These are phyloP conservation scores for Pyrenophora teres DNA, from an alignment of 2,329 filamentous ascomycete species.

Conservation along the genomic window DNA sequence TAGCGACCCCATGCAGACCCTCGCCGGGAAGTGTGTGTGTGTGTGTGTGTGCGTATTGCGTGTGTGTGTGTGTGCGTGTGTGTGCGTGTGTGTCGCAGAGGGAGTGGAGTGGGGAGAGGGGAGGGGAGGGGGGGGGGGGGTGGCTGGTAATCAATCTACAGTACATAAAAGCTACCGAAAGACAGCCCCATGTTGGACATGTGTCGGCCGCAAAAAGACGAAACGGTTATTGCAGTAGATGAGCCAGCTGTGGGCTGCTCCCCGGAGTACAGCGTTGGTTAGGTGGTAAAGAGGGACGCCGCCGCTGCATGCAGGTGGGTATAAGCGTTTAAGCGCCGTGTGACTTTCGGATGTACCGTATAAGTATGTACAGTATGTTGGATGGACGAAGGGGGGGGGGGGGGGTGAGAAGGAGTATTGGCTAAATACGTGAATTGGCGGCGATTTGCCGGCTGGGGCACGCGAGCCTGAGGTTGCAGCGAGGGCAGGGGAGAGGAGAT, in stretches of 20 bases:
- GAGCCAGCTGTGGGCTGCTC: constrained; percentile 13
- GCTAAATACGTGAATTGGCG: constrained; percentile 12
- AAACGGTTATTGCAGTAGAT: constrained; percentile 35
- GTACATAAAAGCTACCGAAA: constrained; percentile 3
- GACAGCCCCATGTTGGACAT: constrained; percentile 23
- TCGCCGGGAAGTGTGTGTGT: constrained; percentile 24
- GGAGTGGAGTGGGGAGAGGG: background rate
- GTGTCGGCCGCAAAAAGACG: constrained; percentile 30
- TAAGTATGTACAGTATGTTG: too few relatives aligned
- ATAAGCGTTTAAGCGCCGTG: constrained; percentile 31
- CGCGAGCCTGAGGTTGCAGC: too few relatives aligned
- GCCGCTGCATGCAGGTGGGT: constrained; percentile 27
- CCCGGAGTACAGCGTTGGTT: constrained; percentile 24
- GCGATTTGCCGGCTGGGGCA: too few relatives aligned
- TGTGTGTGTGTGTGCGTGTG: too few relatives aligned
- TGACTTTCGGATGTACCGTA: constrained; percentile 32
- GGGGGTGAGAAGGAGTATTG: constrained; percentile 10
- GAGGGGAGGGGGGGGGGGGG: background rate
- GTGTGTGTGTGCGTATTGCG: too few relatives aligned
- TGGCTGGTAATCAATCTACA: constrained; percentile 1
- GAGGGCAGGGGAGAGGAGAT: background rate
- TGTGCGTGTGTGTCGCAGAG: constrained; percentile 23
- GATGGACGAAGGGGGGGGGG: constrained; percentile 7
- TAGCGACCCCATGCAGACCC: constrained; percentile 32
- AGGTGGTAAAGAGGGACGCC: constrained; percentile 3